Evolutionary conservation across 176 grass and related monocot genomes (phyloP), one percentile per base, ranked within the genome.

Genomic region (Musa schizocarpa): DNA sequence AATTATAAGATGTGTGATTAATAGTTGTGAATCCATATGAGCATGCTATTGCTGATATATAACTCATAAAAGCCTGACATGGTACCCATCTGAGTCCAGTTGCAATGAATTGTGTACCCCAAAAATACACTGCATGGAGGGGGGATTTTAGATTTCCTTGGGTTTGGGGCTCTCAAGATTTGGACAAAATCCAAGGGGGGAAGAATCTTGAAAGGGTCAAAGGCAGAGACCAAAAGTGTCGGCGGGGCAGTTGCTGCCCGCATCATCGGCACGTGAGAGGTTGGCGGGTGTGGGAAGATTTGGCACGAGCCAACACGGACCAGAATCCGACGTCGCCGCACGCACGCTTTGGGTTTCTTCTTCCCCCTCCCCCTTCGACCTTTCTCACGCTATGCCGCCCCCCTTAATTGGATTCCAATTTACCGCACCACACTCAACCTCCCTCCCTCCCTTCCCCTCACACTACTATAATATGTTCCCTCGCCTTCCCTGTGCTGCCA

Each of bases 281-380:
- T 51, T 24, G 29, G 29, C 0, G 22, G 22, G 16, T 24, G 26
- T 43, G 34, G 17, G 68, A 16, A 69, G 9, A 19, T 69, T 70
- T 51, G 68, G 68, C 68, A 70, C 51, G 68, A 70, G 1, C 16
- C 29, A 61, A 61, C 57, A n/a, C n/a, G 14, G 7, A 14, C 57
- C 57, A 14, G n/a, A 61, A 61, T 61, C 57, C 19, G 27, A 26
- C 63, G 11, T 43, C 22, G 11, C 58, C 76, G 19, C 50, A 54
- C 83, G 71, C 84, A 54, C 83, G 71, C 84, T 83, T 83, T 87
- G 54, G 50, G 22, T 48, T 52, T 71, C 20, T 12, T 50, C n/a
- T 17, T 50, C 61, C 52, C 51, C 78, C 67, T 34, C 61, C 62
- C 62, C 77, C 68, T 20, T 79, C 65, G 43, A 58, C 77, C 79